Evolutionary conservation across 257 asterid species (phyloP).

Genomic region (Solanum pimpinellifolium): DNA sequence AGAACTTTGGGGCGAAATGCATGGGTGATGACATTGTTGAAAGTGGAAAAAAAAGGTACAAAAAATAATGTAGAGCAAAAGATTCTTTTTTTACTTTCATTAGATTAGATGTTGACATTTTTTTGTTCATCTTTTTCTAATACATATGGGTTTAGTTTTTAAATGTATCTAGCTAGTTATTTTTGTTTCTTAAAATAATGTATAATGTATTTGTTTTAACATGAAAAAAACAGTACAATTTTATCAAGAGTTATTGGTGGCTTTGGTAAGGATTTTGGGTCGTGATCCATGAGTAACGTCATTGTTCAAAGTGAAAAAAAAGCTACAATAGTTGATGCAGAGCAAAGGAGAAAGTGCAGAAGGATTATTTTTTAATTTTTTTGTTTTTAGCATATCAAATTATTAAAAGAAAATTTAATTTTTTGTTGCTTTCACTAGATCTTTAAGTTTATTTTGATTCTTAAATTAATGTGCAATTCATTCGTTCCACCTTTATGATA

Average conservation of each 20-base stretch:
- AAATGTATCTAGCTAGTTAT: too few relatives aligned
- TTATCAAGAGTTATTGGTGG: not conserved
- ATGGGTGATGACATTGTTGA: not conserved
- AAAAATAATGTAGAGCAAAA: not conserved
- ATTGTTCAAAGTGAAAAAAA: not conserved
- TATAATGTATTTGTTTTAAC: not conserved
- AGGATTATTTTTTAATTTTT: not conserved
- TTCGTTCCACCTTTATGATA: not conserved
- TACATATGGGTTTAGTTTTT: too few relatives aligned
- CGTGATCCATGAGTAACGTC: not conserved
- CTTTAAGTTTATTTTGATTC: not conserved
- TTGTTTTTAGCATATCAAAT: not conserved
- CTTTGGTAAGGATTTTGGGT: not conserved
- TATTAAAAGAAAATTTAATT: too few relatives aligned
- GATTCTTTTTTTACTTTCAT: accelerated
- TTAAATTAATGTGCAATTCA: too few relatives aligned
- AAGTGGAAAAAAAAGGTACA: not conserved
- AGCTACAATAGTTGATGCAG: not conserved
- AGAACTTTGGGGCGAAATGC: not conserved
- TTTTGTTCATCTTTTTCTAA: not conserved
- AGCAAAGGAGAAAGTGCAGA: not conserved
- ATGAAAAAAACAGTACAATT: not conserved
- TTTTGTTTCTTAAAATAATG: too few relatives aligned
- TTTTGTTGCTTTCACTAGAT: not conserved
- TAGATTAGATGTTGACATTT: not conserved